Evolutionary conservation across 352 stramenopile species (phyloP).

Genomic region (Phytophthora agathidicida): DNA sequence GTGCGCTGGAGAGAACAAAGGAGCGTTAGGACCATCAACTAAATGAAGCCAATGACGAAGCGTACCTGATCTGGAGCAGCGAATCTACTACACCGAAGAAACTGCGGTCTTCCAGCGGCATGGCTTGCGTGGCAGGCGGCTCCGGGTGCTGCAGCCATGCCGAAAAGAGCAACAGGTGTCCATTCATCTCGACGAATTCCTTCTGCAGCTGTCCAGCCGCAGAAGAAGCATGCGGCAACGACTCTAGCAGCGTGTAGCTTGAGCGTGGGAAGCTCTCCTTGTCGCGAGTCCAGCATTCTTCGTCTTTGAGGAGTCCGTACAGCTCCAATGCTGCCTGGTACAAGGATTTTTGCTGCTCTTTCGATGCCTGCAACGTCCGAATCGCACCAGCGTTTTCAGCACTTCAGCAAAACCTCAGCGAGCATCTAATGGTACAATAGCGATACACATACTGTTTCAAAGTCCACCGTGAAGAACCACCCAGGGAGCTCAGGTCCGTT

Average conservation of each 20-base stretch:
- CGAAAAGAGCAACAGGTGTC: slow-evolving; percentile 71
- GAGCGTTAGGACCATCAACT: too few species aligned
- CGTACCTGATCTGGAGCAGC: slow-evolving; percentile 75
- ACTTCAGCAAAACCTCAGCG: too few species aligned
- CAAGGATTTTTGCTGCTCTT: slow-evolving; percentile 51
- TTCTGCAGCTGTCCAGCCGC: slow-evolving; percentile 20
- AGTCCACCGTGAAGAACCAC: slow-evolving; percentile 74
- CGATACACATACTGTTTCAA: slow-evolving; percentile 53
- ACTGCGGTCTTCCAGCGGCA: slow-evolving; percentile 66
- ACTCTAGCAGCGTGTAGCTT: slow-evolving; percentile 76
- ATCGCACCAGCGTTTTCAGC: too few species aligned
- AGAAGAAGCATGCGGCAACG: slow-evolving; percentile 43
- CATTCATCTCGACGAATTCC: slow-evolving; percentile 55
- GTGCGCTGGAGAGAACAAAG: slow-evolving; percentile 35
- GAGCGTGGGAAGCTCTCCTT: slow-evolving; percentile 84
- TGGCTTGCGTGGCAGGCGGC: slow-evolving; percentile 66
- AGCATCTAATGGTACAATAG: too few species aligned
- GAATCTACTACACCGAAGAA: slow-evolving; percentile 82
- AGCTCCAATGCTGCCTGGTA: slow-evolving; percentile 58
- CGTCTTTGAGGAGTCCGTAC: slow-evolving; percentile 71
- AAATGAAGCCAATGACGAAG: too few species aligned
- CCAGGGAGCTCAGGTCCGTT: slow-evolving; percentile 44
- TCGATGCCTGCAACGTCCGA: slow-evolving; percentile 38
- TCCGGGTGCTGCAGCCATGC: slow-evolving; percentile 80
- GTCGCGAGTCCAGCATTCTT: slow-evolving; percentile 76